phyloP scores from a whole-genome alignment of 768 basidiomycete species.

The Kwoniella mangroviensis region DNA sequence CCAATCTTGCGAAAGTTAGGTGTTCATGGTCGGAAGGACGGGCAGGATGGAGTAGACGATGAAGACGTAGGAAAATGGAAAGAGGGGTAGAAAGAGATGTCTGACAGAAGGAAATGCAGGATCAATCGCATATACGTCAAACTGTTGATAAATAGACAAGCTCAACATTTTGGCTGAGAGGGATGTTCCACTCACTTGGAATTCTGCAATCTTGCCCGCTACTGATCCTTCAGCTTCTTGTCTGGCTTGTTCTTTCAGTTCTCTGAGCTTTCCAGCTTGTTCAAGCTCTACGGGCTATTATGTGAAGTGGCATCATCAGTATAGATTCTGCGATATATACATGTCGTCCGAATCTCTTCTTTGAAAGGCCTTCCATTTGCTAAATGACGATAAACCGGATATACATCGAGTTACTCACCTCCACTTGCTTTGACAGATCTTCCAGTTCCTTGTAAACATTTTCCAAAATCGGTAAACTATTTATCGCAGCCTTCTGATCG shows the following conservation, averaged over 20 bases:
- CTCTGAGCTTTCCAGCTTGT: slow-evolving; percentile 45
- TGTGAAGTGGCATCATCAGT: slow-evolving; percentile 1
- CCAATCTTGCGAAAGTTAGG: slow-evolving; percentile 43
- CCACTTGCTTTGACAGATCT: slow-evolving; percentile 80
- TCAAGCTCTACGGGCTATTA: slow-evolving; percentile 38
- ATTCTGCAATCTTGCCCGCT: slow-evolving; percentile 22
- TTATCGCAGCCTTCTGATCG: slow-evolving; percentile 78
- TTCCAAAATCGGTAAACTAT: slow-evolving; percentile 75
- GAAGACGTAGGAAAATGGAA: slow-evolving; percentile 41
- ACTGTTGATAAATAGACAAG: no score
- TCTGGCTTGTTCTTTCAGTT: slow-evolving; percentile 27
- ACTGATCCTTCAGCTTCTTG: slow-evolving; percentile 18
- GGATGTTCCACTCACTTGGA: slow-evolving; percentile 26
- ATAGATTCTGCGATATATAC: background rate
- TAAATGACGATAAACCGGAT: background rate
- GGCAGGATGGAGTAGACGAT: slow-evolving; percentile 49
- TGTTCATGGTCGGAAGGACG: slow-evolving; percentile 45
- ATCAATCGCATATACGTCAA: background rate
- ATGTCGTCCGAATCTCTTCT: no score
- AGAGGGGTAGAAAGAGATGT: slow-evolving; percentile 32
- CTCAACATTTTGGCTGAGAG: no score
- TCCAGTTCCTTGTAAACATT: slow-evolving; percentile 78
- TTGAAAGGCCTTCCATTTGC: background rate
- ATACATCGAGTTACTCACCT: slow-evolving; percentile 63
- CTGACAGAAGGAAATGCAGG: background rate